Evolutionary conservation across 129 eudicot species (phyloP).

Genomic region (Artemisia argyi): DNA sequence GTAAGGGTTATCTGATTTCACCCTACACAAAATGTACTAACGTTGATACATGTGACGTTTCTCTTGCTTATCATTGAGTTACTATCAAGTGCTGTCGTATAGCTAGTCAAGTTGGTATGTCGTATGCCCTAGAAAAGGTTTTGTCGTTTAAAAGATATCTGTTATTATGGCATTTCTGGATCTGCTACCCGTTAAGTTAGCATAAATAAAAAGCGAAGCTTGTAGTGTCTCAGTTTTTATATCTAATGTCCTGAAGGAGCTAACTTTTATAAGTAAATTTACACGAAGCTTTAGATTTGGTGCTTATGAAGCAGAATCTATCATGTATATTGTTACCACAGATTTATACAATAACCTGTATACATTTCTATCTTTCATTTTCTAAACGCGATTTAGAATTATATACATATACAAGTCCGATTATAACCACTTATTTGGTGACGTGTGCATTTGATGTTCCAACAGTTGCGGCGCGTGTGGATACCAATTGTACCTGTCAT

Average conservation of each 20-base stretch:
- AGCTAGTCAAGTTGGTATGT: too few relatives aligned
- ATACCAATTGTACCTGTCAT: constrained; percentile 56
- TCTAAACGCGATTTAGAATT: neutral
- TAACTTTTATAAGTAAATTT: neutral
- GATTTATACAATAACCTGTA: neutral
- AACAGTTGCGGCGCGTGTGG: constrained; percentile 71
- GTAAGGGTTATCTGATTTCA: neutral
- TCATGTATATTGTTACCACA: neutral
- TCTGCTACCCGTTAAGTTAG: too few relatives aligned
- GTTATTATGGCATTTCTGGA: too few relatives aligned
- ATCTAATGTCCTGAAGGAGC: too few relatives aligned
- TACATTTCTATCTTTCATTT: neutral
- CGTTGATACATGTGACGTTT: neutral
- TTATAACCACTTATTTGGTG: neutral
- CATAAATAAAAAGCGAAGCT: too few relatives aligned
- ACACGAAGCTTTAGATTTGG: neutral
- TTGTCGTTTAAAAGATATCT: too few relatives aligned
- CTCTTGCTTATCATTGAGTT: neutral
- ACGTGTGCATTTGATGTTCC: constrained; percentile 3
- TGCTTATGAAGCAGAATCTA: neutral
- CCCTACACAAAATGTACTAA: neutral
- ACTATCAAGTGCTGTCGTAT: too few relatives aligned
- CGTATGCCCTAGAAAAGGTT: too few relatives aligned
- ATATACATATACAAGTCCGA: neutral
- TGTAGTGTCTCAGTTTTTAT: too few relatives aligned